Base-by-base conservation (phyloP, 176 grass and related monocot genomes). In the Oryza glumipatula region DNA sequence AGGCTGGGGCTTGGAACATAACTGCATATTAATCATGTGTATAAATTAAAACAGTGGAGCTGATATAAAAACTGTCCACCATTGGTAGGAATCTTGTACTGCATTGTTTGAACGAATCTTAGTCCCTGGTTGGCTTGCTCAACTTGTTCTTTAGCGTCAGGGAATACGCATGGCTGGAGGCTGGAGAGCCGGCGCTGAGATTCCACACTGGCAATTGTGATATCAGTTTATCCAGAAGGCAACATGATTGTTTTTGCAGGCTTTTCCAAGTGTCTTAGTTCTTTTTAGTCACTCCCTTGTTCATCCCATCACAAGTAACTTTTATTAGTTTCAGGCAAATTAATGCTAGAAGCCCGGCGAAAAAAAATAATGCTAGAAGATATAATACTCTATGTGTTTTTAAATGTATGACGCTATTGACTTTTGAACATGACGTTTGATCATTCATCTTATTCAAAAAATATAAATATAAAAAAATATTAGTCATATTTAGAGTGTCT, bases 101-200 rank as follows among this genome's bases (percentile, higher is more conserved):
- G 38, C 67, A 35, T 80, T 8, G 75, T 83, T 43, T 75, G 39
- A 76, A 80, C 72, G 76, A 79, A 86, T 90, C 73, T 82, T 0
- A 44, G 72, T 41, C 19, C 58, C 80, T 74, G 39, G 39, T 0
- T 68, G 44, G 86, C 67, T 83, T 86, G 88, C 47, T 26, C 56
- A 33, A 14, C 7, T 68, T 82, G 72, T 32, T 35, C 58, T 32
- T 21, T 83, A 14, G 10, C 15, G 9, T 9, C 9, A 36, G 26
- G 63, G 21, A 16, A 28, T 70, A 68, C 56, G 16, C 60, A 80
- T 30, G 11, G 76, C 61, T 7, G 38, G 28, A 61, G 28, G 6
- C 21, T 33, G 72, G 23, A 77, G 46, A 77, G 33, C 11, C 76
- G 60, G 33, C 39, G 7, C 35, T 45, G 43, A 36, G 4, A 17